Evolutionary conservation across 768 basidiomycete species (phyloP).

Genomic region (Crepidotus variabilis): DNA sequence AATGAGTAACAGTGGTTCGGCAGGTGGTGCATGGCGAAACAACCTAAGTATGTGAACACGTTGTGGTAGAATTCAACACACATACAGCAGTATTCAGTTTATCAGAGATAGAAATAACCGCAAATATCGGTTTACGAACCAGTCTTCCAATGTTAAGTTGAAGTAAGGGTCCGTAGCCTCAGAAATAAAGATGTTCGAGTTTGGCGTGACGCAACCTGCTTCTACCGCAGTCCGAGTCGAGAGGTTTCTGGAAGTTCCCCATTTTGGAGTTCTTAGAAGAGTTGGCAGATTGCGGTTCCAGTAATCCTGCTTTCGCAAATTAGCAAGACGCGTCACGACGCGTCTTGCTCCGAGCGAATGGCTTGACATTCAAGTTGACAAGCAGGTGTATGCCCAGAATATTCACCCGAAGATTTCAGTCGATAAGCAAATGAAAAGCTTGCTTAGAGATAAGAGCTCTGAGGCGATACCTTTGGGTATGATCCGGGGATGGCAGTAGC

Average conservation of each 20-base stretch:
- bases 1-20: slow-evolving; percentile 73
- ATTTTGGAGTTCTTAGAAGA: not conserved
- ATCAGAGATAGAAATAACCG: not conserved
- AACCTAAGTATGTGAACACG: slow-evolving; percentile 20
- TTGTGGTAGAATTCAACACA: too few relatives aligned
- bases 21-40: slow-evolving; percentile 70
- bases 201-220: not conserved
- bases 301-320: not conserved
- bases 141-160: slow-evolving; percentile 24
- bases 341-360: not conserved
- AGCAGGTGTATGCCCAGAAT: too few relatives aligned
- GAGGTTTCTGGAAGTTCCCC: not conserved
- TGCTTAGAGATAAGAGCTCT: too few relatives aligned
- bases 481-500: too few relatives aligned
- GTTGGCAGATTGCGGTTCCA: not conserved
- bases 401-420: not conserved
- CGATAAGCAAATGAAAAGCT: not conserved
- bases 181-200: slow-evolving; percentile 19
- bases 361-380: not conserved
- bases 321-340: not conserved
- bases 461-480: too few relatives aligned
- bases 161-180: slow-evolving; percentile 21
- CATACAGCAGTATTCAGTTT: too few relatives aligned
- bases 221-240: not conserved
- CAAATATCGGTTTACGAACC: slow-evolving; percentile 11